These are phyloP conservation scores for Fraxinus floribunda DNA, from an alignment of 305 asterid genomes.

Conservation along the genomic window DNA sequence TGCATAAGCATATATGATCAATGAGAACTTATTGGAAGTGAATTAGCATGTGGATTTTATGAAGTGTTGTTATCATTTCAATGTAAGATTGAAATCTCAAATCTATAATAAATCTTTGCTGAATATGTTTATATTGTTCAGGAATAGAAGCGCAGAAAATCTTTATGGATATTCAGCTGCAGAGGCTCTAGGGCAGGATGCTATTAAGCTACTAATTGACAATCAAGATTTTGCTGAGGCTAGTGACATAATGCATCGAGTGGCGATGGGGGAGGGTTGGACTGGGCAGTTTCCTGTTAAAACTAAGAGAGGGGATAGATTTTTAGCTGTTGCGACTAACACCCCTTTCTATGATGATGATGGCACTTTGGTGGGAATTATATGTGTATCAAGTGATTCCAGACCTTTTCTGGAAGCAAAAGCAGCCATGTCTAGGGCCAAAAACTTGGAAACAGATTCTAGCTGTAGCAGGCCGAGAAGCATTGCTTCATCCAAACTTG, in stretches of 20 bases:
- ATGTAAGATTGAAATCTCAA: not conserved
- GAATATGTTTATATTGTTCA: conserved; percentile 27
- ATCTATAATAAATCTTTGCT: not conserved
- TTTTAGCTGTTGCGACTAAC: conserved; percentile 51
- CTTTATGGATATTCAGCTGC: conserved; percentile 64
- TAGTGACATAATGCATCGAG: conserved; percentile 46
- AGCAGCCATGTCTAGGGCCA: conserved; percentile 29
- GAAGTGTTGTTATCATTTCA: not conserved
- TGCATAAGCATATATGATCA: not conserved
- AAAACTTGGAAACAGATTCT: conserved; percentile 36
- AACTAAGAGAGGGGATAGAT: conserved; percentile 59
- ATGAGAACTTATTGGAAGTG: not conserved
- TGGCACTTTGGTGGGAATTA: conserved; percentile 61
- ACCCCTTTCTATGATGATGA: conserved; percentile 79
- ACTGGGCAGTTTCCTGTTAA: conserved; percentile 76
- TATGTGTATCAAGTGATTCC: conserved; percentile 62
- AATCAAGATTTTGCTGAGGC: conserved; percentile 41
- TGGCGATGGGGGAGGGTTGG: conserved; percentile 69
- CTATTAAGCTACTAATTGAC: conserved; percentile 50
- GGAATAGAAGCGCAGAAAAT: conserved; percentile 72
- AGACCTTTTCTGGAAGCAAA: conserved; percentile 53
- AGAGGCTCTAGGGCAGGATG: conserved; percentile 63
- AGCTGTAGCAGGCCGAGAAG: conserved; percentile 42
- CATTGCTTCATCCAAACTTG: conserved; percentile 43
- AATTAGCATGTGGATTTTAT: not conserved